These are phyloP conservation scores for Penicillium silybi DNA, from an alignment of 495 filamentous ascomycete genomes.

Conservation along the genomic window DNA sequence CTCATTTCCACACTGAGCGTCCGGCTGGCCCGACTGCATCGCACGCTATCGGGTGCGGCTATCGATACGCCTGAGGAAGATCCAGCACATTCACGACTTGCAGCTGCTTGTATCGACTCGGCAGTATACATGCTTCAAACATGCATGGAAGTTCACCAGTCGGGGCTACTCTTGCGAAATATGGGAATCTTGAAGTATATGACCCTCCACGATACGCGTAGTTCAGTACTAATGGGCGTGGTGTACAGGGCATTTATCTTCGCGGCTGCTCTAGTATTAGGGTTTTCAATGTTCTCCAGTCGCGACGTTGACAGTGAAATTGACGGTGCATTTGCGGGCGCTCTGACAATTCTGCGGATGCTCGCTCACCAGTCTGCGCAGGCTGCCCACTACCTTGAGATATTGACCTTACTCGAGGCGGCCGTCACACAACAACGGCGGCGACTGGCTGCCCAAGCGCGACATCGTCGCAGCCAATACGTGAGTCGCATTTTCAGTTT, in stretches of 20 bases:
- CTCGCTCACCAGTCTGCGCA: slow-evolving; percentile 35
- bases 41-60: slow-evolving; percentile 12
- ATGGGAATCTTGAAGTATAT: slow-evolving; percentile 38
- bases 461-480: slow-evolving; percentile 29
- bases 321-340: slow-evolving; percentile 30
- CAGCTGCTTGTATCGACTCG: slow-evolving; percentile 37
- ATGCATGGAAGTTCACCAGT: slow-evolving; percentile 33
- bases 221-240: slow-evolving; percentile 5
- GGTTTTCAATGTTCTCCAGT: slow-evolving; percentile 41
- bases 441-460: slow-evolving; percentile 24
- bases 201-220: background rate
- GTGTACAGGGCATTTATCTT: slow-evolving; percentile 36
- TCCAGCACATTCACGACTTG: slow-evolving; percentile 30
- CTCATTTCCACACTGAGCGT: slow-evolving; percentile 35
- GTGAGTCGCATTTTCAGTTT: slow-evolving; percentile 39
- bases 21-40: slow-evolving; percentile 32
- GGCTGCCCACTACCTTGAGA: slow-evolving; percentile 39
- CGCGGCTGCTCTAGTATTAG: slow-evolving; percentile 39
- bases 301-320: slow-evolving; percentile 28
- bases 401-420: slow-evolving; percentile 28
- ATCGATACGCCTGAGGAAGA: slow-evolving; percentile 22
- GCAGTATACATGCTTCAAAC: slow-evolving; percentile 42
- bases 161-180: slow-evolving; percentile 29
- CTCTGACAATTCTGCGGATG: slow-evolving; percentile 29
- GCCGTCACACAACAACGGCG: slow-evolving; percentile 34